Conservation (phyloP, 2,329 filamentous ascomycete genomes). For the Penicillium sp. region DNA sequence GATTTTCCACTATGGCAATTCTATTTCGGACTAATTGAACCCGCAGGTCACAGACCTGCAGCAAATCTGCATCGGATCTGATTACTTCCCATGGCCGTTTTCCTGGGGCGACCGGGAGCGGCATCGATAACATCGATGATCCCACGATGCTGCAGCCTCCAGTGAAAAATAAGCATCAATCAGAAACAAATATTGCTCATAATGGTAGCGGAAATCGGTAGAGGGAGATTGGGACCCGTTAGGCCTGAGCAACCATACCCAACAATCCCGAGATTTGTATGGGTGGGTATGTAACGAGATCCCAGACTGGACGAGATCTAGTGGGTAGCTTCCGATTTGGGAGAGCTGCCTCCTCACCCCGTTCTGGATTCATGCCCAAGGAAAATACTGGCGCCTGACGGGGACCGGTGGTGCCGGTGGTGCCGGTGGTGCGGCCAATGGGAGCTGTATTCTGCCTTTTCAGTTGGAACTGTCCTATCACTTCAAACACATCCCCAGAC, state of each 20-base stretch:
- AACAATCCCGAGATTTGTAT: constrained; percentile 1
- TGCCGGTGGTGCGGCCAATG: constrained; percentile 15
- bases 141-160: no score
- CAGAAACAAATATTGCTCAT: no score
- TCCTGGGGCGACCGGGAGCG: no score
- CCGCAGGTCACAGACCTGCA: no score
- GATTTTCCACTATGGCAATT: no score
- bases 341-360: constrained; percentile 14
- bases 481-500: constrained; percentile 45
- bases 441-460: constrained; percentile 6
- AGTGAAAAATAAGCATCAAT: no score
- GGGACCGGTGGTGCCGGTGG: constrained; percentile 9
- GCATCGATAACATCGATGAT: no score
- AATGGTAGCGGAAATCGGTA: no score
- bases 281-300: constrained; percentile 2
- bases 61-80: no score
- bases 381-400: constrained; percentile 22
- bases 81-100: no score
- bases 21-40: no score
- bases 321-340: constrained; percentile 10
- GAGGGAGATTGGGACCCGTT: no score
- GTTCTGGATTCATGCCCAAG: constrained; percentile 21
- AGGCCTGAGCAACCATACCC: constrained; percentile 2
- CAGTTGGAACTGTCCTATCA: constrained; percentile 19
- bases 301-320: constrained; percentile 5